Evolutionary conservation across 78 protist genomes (phyloP), one percentile per base, ranked within the genome.

Genomic region (Capsaspora owczarzaki): DNA sequence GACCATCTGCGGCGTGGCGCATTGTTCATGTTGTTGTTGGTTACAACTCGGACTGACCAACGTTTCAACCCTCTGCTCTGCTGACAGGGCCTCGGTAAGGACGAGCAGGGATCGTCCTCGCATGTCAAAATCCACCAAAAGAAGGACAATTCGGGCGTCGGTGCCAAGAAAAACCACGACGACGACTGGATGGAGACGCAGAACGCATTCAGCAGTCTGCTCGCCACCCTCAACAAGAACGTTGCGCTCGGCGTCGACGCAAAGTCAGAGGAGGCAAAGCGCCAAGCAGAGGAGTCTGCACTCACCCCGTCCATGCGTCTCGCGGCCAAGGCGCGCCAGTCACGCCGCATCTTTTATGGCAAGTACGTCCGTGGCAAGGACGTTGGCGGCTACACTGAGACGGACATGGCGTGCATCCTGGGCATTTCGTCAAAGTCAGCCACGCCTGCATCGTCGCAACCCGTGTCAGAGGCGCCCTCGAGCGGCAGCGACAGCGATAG

Each of bases 171-270:
- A 6, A 25, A 20, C 2, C 25, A 6, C n/a, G 41, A 25, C 19
- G 72, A 63, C 72, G 33, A 63, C 41, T 63, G 72, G 72, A 35
- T 63, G 23, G 43, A 63, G 41, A 35, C 41, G 35, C 72, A 63
- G 41, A 41, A 63, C 41, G 72, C 72, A 16, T 63, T 19, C 72
- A 63, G 23, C 72, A 22, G 33, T 33, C 72, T 63, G 41, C 72
- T 63, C n/a, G 2, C 14, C 42, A 35, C 8, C 19, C 8, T 63
- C 20, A 63, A 35, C 72, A 35, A 63, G 72, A 35, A 63, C 41
- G 41, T 35, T 41, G 72, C 14, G 20, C 3, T 8, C n/a, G 72
- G 41, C 19, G 72, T 63, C 19, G 72, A 63, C 33, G 72, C 72
- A 4, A 63, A 63, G 41, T 16, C 66, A 2, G 66, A 56, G 20